phyloP scores from a whole-genome alignment of 73 alveolate species.

The Effrenium voratum region DNA sequence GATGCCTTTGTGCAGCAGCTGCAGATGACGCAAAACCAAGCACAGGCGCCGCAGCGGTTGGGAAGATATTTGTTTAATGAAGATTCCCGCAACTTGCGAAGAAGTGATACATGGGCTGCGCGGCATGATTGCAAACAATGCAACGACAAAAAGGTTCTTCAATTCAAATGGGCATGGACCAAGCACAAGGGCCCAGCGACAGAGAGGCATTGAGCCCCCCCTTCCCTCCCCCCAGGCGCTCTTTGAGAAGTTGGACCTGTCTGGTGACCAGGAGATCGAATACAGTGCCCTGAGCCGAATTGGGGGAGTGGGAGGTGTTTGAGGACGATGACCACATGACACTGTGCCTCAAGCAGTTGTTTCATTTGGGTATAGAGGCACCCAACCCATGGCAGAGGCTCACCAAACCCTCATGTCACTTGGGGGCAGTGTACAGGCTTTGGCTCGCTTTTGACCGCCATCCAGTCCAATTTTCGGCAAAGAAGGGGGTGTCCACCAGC shows the following conservation, averaged over 20 bases:
- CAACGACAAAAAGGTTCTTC: not conserved
- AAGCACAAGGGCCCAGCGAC: not conserved
- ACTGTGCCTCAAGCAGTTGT: too few species aligned
- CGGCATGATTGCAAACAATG: not conserved
- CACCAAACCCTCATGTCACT: too few species aligned
- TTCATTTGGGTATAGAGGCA: too few species aligned
- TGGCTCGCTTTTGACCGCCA: too few species aligned
- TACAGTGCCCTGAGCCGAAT: conserved; percentile 18
- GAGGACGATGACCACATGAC: too few species aligned
- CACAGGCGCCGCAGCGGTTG: not conserved
- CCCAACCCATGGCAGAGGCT: too few species aligned
- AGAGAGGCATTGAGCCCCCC: not conserved
- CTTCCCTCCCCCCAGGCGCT: not conserved
- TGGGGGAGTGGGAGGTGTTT: too few species aligned
- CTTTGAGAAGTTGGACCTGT: conserved; percentile 40
- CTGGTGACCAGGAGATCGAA: conserved; percentile 68
- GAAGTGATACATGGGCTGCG: not conserved
- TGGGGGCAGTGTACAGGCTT: too few species aligned
- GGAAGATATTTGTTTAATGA: too few species aligned
- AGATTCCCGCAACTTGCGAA: not conserved
- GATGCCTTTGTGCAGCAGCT: conserved; percentile 49
- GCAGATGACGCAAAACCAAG: conserved; percentile 38
- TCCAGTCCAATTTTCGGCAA: too few species aligned
- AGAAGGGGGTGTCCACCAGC: too few species aligned
- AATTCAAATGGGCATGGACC: not conserved